A percentile compares a stretch with the other conserved stretches of the same genome.
Evolutionary conservation across 2,329 filamentous ascomycete species (phyloP).

Genomic region (Colletotrichum echinochloae): DNA sequence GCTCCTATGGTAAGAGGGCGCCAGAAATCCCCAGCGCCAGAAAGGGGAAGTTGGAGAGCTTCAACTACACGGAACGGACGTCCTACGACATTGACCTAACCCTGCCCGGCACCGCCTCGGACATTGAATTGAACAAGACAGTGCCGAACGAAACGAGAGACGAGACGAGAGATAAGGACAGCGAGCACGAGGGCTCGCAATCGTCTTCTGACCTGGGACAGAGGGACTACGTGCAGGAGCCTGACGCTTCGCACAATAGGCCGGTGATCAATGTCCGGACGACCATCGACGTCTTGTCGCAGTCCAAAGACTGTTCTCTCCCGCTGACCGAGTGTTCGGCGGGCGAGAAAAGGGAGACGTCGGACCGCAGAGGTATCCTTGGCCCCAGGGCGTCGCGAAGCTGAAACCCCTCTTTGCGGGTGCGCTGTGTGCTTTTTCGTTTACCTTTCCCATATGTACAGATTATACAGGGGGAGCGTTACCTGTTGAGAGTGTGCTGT

Average conservation of each 20-base stretch:
- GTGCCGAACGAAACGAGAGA: neutral
- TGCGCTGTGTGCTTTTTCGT: neutral
- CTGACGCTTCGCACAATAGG: neutral
- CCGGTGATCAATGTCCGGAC: conserved; percentile 38
- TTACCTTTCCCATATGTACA: neutral
- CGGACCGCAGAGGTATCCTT: neutral
- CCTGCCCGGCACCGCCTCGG: conserved; percentile 24
- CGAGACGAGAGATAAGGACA: conserved; percentile 1
- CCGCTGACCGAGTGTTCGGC: conserved; percentile 17
- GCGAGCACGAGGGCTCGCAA: conserved; percentile 25
- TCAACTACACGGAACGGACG: conserved; percentile 18
- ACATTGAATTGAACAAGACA: conserved; percentile 39
- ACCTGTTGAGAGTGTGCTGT: neutral
- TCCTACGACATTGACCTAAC: conserved; percentile 30
- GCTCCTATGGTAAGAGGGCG: neutral
- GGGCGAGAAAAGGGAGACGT: neutral
- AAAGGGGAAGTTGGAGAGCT: conserved; percentile 6
- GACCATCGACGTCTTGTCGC: conserved; percentile 33
- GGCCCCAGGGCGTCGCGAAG: neutral
- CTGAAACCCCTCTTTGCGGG: neutral
- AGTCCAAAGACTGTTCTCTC: conserved; percentile 2
- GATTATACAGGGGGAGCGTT: neutral
- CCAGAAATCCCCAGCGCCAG: neutral
- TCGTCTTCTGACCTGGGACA: conserved; percentile 35
- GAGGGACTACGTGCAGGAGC: conserved; percentile 13